Evolutionary conservation across 139 green algal species (phyloP), one percentile per base, ranked within the genome.

Genomic region (Haematococcus sp.): DNA sequence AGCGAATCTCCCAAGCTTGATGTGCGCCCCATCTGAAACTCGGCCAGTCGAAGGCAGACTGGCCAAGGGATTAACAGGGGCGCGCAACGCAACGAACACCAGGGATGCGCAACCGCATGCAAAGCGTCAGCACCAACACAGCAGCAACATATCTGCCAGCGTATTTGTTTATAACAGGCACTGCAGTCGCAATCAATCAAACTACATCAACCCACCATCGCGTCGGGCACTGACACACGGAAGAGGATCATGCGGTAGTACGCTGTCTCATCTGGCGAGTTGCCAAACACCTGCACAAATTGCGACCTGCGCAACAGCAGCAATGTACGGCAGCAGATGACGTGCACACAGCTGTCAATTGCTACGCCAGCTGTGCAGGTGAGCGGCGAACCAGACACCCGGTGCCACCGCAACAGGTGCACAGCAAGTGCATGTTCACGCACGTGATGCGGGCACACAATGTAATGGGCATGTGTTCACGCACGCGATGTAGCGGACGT

Each of bases 251-350:
- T 76, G 16, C 96, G 91, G 71, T 88, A 95, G 78, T 92, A 97
- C 0, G 93, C 96, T 1, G 95, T 99, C 86, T 99, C 96, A 73
- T 99, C 96, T 1, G 96, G 96, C 23, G 82, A 91, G 82, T 95
- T 97, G 75, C 93, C 94, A 79, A 98, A 98, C 71, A 98, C 93
- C 74, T 91, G 80, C 2, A 75, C 64, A 54, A 67, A 80, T 23
- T 73, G 63, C 13, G 73, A 78, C 3, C 73, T 72, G 71, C 35
- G 23, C 7, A 43, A 40, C 27, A 75, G 22, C 15, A 56, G n/a
- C n/a, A n/a, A n/a, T n/a, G n/a, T n/a, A n/a, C 54, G 54, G 17
- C 46, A 55, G 46, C 46, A 55, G 46, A 23, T 23, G 46, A 55
- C 15, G 46, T 13, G 46, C 46, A 16, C 46, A n/a, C n/a, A n/a